These are phyloP conservation scores for Deinandra increscens DNA, from an alignment of 129 eudicot genomes.

Conservation along the genomic window DNA sequence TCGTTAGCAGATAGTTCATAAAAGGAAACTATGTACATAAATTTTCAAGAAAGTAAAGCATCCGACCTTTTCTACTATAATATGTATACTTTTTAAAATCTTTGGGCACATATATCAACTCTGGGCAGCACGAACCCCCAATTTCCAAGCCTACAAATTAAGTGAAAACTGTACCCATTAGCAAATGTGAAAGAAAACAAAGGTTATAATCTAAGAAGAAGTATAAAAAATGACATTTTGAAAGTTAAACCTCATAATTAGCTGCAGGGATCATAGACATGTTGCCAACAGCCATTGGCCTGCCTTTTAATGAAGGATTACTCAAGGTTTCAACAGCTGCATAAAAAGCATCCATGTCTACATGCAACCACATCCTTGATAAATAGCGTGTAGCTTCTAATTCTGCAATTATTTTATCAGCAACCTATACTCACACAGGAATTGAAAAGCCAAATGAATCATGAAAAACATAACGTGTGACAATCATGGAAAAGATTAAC, in stretches of 20 bases:
- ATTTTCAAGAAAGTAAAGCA: neutral
- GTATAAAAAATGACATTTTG: neutral
- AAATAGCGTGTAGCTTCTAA: conserved; percentile 86
- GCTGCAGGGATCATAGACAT: conserved; percentile 98
- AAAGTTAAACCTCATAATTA: conserved; percentile 80
- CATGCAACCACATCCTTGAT: conserved; percentile 87
- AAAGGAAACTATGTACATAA: neutral
- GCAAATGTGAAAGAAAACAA: no score
- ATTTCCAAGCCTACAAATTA: conserved; percentile 88
- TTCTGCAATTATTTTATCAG: conserved; percentile 70
- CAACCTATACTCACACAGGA: conserved; percentile 43
- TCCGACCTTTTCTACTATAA: conserved; percentile 85
- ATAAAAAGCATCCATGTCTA: conserved; percentile 99
- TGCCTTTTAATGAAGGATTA: conserved; percentile 72
- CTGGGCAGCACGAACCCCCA: conserved; percentile 98
- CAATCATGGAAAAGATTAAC: conserved; percentile 5
- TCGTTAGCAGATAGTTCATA: neutral
- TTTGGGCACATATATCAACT: conserved; percentile 76
- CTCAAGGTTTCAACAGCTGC: conserved; percentile 96
- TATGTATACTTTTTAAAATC: conserved; percentile 86
- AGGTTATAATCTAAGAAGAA: neutral
- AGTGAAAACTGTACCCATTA: conserved; percentile 13
- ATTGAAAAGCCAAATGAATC: neutral
- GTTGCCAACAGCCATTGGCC: conserved; percentile 97
- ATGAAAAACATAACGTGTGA: neutral